Evolutionary conservation across 306 rosid species (phyloP).

Genomic region (Fragaria iinumae): DNA sequence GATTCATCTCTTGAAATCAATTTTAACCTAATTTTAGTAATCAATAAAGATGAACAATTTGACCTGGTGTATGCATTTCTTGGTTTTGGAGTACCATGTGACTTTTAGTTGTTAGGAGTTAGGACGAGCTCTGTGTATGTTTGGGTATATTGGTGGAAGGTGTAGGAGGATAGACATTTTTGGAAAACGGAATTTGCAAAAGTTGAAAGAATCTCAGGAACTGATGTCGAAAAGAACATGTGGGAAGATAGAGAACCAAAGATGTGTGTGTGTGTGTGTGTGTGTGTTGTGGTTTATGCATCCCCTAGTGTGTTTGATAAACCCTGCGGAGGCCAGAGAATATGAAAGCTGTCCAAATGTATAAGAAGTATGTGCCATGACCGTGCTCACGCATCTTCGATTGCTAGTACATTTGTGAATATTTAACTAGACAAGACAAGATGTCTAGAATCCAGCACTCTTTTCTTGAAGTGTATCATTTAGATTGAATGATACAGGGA

Average conservation of each 20-base stretch:
- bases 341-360: neutral
- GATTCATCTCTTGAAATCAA: neutral
- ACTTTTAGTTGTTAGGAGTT: neutral
- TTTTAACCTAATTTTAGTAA: neutral
- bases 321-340: neutral
- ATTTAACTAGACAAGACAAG: neutral
- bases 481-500: too few species aligned
- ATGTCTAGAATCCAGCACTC: neutral
- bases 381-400: neutral
- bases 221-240: neutral
- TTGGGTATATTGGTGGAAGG: neutral
- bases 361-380: neutral
- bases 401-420: neutral
- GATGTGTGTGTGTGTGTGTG: neutral
- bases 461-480: neutral
- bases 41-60: neutral
- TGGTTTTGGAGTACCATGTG: neutral
- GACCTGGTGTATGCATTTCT: neutral
- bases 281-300: neutral
- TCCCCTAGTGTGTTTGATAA: neutral
- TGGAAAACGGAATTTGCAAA: neutral
- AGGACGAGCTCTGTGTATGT: neutral
- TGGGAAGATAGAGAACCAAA: neutral
- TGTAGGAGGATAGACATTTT: neutral
- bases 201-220: slow-evolving; percentile 13